A percentile compares a stretch with the other conserved stretches of the same genome.
Conservation (phyloP, 108 stramenopile genomes). For the Chaetoceros tenuissimus region DNA sequence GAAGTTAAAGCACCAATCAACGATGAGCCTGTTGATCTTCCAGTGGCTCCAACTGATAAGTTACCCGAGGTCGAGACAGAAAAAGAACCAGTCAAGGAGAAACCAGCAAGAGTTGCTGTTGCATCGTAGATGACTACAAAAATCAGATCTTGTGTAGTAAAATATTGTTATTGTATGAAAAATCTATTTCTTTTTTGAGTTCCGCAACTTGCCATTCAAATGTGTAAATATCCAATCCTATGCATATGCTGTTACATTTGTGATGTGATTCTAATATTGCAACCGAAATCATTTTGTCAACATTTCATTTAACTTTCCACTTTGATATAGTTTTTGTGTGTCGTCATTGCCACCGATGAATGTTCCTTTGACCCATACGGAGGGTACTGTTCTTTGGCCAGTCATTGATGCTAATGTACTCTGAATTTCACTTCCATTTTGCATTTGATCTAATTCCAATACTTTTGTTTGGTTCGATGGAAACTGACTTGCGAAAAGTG, state of each 20-base stretch:
- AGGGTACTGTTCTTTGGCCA: constrained; percentile 75
- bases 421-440: constrained; percentile 63
- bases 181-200: too few relatives aligned
- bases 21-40: constrained; percentile 16
- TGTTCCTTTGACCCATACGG: constrained; percentile 71
- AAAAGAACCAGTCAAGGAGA: background rate
- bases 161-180: too few relatives aligned
- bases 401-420: constrained; percentile 38
- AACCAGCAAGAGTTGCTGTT: background rate
- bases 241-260: background rate
- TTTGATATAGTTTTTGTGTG: constrained; percentile 48
- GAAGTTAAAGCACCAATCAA: constrained; percentile 44
- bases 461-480: constrained; percentile 37
- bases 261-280: background rate
- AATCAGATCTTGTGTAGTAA: too few relatives aligned
- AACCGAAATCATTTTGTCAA: constrained; percentile 9
- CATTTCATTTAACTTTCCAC: constrained; percentile 66
- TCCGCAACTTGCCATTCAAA: too few relatives aligned
- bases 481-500: constrained; percentile 30
- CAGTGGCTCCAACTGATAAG: constrained; percentile 8
- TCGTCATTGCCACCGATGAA: constrained; percentile 80
- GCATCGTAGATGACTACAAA: background rate
- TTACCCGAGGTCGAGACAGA: constrained; percentile 5
- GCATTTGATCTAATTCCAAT: constrained; percentile 65
- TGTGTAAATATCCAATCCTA: too few relatives aligned